A percentile compares a stretch with the other conserved stretches of the same genome.
Evolutionary conservation across 2,329 filamentous ascomycete species (phyloP).

Genomic region (Monilinia fructigena): DNA sequence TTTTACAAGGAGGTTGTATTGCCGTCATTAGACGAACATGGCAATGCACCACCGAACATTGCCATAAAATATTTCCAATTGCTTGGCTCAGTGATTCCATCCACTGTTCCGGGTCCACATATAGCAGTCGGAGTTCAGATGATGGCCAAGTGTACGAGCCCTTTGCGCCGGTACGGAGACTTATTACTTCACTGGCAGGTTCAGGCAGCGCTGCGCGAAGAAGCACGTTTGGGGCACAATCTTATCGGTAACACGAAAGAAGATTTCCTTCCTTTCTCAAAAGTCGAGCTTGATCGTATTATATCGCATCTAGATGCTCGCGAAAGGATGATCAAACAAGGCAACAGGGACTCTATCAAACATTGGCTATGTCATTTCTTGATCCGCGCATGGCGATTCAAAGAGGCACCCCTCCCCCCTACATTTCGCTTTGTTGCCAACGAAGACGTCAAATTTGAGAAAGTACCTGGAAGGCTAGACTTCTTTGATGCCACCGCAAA

Average conservation of each 20-base stretch:
- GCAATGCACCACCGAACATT: slow-evolving; percentile 23
- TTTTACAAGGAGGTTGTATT: slow-evolving; percentile 31
- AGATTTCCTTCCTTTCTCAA: slow-evolving; percentile 38
- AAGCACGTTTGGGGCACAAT: slow-evolving; percentile 42
- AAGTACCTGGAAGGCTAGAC: not conserved
- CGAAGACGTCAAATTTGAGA: not conserved
- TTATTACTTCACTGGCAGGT: slow-evolving; percentile 67
- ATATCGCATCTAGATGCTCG: slow-evolving; percentile 35
- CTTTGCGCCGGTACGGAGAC: slow-evolving; percentile 63
- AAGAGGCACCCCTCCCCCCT: slow-evolving; percentile 49
- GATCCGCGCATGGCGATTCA: slow-evolving; percentile 57
- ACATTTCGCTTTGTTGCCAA: slow-evolving; percentile 43
- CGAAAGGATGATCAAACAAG: slow-evolving; percentile 33
- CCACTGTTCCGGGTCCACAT: slow-evolving; percentile 54
- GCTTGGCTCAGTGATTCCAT: slow-evolving; percentile 53
- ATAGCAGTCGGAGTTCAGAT: slow-evolving; percentile 57
- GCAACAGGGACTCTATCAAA: slow-evolving; percentile 38
- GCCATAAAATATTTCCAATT: slow-evolving; percentile 39
- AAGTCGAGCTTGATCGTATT: slow-evolving; percentile 33
- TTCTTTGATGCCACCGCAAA: slow-evolving; percentile 3
- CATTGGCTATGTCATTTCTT: slow-evolving; percentile 61
- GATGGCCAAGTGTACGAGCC: slow-evolving; percentile 64
- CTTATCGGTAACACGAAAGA: slow-evolving; percentile 41
- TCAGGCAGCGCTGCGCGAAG: slow-evolving; percentile 54
- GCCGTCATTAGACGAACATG: slow-evolving; percentile 31